Evolutionary conservation across 352 stramenopile species (phyloP), one percentile per base, ranked within the genome.

Genomic region (Phytophthora uliginosa): DNA sequence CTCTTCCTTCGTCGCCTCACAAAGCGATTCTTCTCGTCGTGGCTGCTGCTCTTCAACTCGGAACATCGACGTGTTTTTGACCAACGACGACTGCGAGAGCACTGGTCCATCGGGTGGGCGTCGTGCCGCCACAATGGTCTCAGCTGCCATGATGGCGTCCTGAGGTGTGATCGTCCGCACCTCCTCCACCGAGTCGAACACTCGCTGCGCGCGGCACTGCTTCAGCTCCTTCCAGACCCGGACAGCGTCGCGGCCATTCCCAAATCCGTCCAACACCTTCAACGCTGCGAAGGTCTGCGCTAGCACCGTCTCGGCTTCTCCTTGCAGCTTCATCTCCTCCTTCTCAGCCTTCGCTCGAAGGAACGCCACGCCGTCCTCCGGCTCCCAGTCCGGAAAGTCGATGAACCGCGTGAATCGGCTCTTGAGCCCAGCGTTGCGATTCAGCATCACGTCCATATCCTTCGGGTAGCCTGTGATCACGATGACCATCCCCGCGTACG

Each of bases 331-430:
- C 5, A 90, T 89, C 5, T 78, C 77, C 20, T 90, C 82, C 9
- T 73, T 73, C 0, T 73, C 63, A 20, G 79, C 78, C 40, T 88
- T 88, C 7, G 66, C 57, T 12, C 68, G 65, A 33, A 95, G 78
- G 52, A 88, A 96, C 5, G 80, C 71, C 5, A 97, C 62, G 52
- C 86, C 97, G 61, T 98, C 91, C 53, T 84, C 62, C 31, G 89
- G 78, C 38, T 92, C 74, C 93, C 94, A 98, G 67, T 97, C 88
- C 2, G 79, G 82, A 73, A 98, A 98, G 60, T 97, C 79, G 13
- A 99, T 78, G 24, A 92, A 95, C 22, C 93, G 84, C 5, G 88
- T 97, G 52, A 99, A 98, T 17, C 92, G 88, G 66, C 94, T 98
- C 66, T 96, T 97, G 4, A 99, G 83, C 0, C 95, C 95, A n/a